Evolutionary conservation across 768 basidiomycete genomes (phyloP), one percentile per base, ranked within the genome.

Genomic region (Daedaleopsis sinensis): DNA sequence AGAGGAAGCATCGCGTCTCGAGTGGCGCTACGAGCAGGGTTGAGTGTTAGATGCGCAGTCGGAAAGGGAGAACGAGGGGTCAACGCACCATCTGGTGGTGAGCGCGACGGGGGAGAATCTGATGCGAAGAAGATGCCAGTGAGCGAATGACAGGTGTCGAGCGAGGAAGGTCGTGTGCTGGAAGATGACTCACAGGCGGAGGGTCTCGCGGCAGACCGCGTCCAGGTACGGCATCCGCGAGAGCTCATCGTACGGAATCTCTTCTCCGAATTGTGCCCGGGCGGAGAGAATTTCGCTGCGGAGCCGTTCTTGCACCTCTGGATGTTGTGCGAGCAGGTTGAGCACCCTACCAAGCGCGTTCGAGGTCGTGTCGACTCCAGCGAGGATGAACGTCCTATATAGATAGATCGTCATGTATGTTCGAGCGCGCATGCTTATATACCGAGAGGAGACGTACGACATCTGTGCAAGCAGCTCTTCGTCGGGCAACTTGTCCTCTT

Each of bases 151-250:
- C 43, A 37, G 10, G 3, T 5, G 42, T 9, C 15, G 8, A 12
- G n/a, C n/a, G n/a, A n/a, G 18, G 13, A 21, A 24, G 27, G 27
- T 32, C 27, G 9, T n/a, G 13, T 5, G 19, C n/a, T 15, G 36
- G 19, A 10, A 0, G 78, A 79, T 8, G 61, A 78, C 71, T 3
- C 84, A 78, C 5, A 87, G 51, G 1, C 88, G 80, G 57, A 89
- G 69, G 0, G 80, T 82, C 71, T 89, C 88, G 4, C 83, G 79
- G 6, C 86, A 78, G 3, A 88, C 80, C 5, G 78, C 79, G 59
- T 90, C 90, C 13, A 93, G 82, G 66, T 88, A 90, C 0, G 87
- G 81, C 5, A 93, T 44, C 0, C 57, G 35, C 43, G 65, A 55
- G 5, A 66, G 32, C 5, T 52, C 52, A 43, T 60, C 62, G 43